Conservation (phyloP, 495 filamentous ascomycete genomes). For the Tuber borchii region DNA sequence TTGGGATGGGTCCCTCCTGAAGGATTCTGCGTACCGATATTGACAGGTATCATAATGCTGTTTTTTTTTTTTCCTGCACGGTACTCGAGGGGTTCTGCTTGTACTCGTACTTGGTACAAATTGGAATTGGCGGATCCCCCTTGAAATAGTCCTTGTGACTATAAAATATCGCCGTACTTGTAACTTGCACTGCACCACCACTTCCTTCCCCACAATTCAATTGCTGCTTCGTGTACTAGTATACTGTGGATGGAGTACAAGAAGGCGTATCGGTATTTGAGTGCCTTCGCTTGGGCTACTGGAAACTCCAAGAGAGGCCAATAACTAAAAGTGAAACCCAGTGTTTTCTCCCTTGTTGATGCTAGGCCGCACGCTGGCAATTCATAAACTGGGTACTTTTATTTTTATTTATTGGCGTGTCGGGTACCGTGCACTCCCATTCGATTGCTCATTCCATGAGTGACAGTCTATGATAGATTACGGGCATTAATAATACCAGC, state of each 20-base stretch:
- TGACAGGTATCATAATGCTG: background rate
- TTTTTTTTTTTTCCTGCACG: background rate
- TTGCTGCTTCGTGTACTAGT: background rate
- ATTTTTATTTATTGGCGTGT: background rate
- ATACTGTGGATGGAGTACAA: background rate
- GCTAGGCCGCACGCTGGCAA: background rate
- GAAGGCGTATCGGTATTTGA: background rate
- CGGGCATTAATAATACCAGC: background rate
- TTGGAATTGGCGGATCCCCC: background rate
- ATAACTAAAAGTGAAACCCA: background rate
- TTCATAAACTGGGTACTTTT: background rate
- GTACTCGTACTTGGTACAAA: background rate
- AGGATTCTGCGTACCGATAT: background rate
- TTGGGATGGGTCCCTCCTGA: background rate
- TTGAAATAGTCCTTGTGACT: background rate
- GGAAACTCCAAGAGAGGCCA: background rate
- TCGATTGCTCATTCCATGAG: background rate
- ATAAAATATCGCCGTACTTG: background rate
- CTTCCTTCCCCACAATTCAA: background rate
- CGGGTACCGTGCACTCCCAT: background rate
- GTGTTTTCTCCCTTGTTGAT: background rate
- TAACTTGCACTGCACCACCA: background rate
- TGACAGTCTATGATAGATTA: background rate
- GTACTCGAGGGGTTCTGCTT: background rate
- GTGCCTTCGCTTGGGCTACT: background rate